Evolutionary conservation across 192 early-diverging fungal species (phyloP).

Genomic region (Backusella sp.): DNA sequence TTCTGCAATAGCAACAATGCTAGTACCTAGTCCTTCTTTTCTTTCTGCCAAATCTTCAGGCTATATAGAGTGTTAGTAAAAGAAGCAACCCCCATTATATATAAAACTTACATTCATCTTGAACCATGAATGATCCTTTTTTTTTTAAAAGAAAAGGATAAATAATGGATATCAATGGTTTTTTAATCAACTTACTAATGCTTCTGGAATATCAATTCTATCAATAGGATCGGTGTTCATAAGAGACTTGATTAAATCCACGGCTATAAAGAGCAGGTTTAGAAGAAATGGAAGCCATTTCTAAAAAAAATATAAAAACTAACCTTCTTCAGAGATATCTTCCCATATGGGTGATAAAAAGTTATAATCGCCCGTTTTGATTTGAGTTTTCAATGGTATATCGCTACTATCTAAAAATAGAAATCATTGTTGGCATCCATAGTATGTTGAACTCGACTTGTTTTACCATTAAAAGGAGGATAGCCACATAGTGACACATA

Average conservation of each 20-base stretch:
- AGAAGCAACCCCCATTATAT: background rate
- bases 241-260: constrained; percentile 56
- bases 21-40: background rate
- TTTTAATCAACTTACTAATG: constrained; percentile 4
- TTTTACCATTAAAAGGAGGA: constrained; percentile 69
- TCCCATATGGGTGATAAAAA: constrained; percentile 90
- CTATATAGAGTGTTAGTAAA: background rate
- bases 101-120: constrained; percentile 3
- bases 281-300: background rate
- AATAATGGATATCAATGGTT: background rate
- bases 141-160: background rate
- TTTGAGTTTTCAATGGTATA: constrained; percentile 17
- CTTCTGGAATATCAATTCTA: constrained; percentile 45
- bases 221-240: constrained; percentile 54
- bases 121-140: background rate
- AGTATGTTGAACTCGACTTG: background rate
- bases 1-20: background rate
- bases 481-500: constrained; percentile 91
- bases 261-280: constrained; percentile 27
- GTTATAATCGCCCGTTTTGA: constrained; percentile 59
- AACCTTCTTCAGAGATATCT: constrained; percentile 58
- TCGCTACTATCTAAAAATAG: background rate
- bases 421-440: too few relatives aligned
- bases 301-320: background rate
- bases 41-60: background rate